A percentile compares a stretch with the other conserved stretches of the same genome.
Conservation (phyloP, 192 early-diverging fungal genomes). For the Backusella macrospora region DNA sequence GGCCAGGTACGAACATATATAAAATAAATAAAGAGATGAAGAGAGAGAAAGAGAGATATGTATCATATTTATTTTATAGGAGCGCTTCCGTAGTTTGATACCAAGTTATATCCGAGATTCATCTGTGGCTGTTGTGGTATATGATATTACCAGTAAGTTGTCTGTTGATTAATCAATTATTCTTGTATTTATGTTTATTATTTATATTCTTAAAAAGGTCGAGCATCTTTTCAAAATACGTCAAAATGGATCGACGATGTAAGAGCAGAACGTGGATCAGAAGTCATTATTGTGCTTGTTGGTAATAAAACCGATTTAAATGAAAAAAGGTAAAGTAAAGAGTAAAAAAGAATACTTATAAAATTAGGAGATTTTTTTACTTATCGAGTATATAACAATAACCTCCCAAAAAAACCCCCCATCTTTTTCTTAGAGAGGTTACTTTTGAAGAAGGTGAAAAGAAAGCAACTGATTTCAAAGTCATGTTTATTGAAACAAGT, state of each 20-base stretch:
- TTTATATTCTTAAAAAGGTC: slow-evolving; percentile 57
- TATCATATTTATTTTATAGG: slow-evolving; percentile 49
- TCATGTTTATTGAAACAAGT: slow-evolving; percentile 99
- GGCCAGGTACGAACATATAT: slow-evolving; percentile 69
- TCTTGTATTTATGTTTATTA: neutral
- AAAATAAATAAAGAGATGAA: no score
- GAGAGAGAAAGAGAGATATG: no score
- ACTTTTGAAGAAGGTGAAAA: slow-evolving; percentile 97
- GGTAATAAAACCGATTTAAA: slow-evolving; percentile 99
- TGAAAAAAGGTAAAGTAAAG: slow-evolving; percentile 77
- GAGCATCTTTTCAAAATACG: slow-evolving; percentile 95
- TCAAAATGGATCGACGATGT: slow-evolving; percentile 99
- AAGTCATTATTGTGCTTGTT: slow-evolving; percentile 97
- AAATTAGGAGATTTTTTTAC: neutral
- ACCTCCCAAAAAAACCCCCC: no score
- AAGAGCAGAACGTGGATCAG: slow-evolving; percentile 94
- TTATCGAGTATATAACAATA: no score
- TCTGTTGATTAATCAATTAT: no score
- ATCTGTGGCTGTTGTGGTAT: slow-evolving; percentile 95
- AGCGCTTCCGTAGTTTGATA: slow-evolving; percentile 96
- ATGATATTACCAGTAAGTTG: slow-evolving; percentile 91
- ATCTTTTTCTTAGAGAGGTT: no score
- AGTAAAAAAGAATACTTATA: neutral
- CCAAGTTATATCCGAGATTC: slow-evolving; percentile 99
- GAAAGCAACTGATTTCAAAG: slow-evolving; percentile 94